A percentile compares a stretch with the other conserved stretches of the same genome.
Conservation (phyloP, 768 basidiomycete genomes). For the Collybia sordida region DNA sequence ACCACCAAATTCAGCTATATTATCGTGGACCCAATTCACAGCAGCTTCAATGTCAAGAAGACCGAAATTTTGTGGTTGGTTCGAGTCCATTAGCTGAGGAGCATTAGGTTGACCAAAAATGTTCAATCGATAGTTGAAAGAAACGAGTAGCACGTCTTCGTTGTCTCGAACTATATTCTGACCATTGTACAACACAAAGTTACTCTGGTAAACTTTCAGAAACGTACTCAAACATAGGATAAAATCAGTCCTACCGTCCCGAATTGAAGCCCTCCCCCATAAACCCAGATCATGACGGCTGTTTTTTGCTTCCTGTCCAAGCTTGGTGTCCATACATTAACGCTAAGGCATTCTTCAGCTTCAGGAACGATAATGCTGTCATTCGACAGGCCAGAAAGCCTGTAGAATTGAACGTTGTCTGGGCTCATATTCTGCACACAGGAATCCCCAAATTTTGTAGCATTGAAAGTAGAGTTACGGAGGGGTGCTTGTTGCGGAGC, state of each 20-base stretch:
- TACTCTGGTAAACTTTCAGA: slow-evolving; percentile 20
- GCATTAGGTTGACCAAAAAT: slow-evolving; percentile 40
- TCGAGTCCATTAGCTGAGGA: slow-evolving; percentile 29
- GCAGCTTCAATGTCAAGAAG: slow-evolving; percentile 38
- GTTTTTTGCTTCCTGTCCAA: slow-evolving; percentile 27
- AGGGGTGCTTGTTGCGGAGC: slow-evolving; percentile 23
- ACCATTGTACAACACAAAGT: slow-evolving; percentile 28
- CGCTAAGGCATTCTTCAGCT: slow-evolving; percentile 34
- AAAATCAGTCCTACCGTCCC: slow-evolving; percentile 25
- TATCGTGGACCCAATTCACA: slow-evolving; percentile 46
- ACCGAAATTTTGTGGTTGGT: slow-evolving; percentile 35
- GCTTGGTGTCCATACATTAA: slow-evolving; percentile 40
- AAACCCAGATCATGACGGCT: slow-evolving; percentile 38
- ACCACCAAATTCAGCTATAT: slow-evolving; percentile 46
- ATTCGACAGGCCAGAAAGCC: slow-evolving; percentile 18
- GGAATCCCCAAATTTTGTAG: slow-evolving; percentile 28
- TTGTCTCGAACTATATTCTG: slow-evolving; percentile 31
- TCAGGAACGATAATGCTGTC: slow-evolving; percentile 26
- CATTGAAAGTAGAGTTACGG: slow-evolving; percentile 20
- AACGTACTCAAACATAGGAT: background rate
- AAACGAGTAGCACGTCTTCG: slow-evolving; percentile 34
- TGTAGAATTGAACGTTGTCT: slow-evolving; percentile 20
- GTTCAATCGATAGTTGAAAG: slow-evolving; percentile 38
- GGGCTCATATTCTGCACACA: slow-evolving; percentile 27
- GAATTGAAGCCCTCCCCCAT: slow-evolving; percentile 37